Evolutionary conservation across 495 filamentous ascomycete species (phyloP).

Genomic region (Penicillium steckii): DNA sequence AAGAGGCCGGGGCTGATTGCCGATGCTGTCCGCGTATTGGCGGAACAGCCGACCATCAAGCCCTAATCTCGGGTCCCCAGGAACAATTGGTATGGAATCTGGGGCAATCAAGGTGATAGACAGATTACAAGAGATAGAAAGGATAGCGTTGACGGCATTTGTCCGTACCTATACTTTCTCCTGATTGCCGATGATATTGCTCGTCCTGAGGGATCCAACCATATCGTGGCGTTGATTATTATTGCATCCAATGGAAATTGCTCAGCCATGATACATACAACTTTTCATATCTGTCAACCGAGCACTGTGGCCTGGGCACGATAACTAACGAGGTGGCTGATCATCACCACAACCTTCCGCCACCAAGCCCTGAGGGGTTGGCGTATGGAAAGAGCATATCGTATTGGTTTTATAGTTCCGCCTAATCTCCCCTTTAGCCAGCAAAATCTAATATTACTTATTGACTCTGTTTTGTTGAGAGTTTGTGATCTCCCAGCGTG

Average conservation of each 20-base stretch:
- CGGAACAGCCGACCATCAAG: conserved; percentile 14
- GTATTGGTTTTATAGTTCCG: neutral
- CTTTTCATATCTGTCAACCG: neutral
- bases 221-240: neutral
- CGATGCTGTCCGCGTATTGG: conserved; percentile 17
- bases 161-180: neutral
- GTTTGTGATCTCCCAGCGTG: too few species aligned
- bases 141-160: neutral
- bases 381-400: neutral
- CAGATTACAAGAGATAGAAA: neutral
- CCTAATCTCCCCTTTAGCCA: too few species aligned
- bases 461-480: too few species aligned
- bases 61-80: conserved; percentile 12
- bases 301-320: neutral
- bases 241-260: neutral
- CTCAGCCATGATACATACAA: neutral
- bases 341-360: neutral
- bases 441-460: too few species aligned
- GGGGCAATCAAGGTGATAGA: neutral
- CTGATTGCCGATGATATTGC: conserved; percentile 9
- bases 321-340: neutral
- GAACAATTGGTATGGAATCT: neutral
- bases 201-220: conserved; percentile 5
- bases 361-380: neutral
- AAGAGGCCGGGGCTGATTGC: conserved; percentile 9